These are phyloP conservation scores for Camelina neglecta DNA, from an alignment of 345 rosid species.

Conservation along the genomic window DNA sequence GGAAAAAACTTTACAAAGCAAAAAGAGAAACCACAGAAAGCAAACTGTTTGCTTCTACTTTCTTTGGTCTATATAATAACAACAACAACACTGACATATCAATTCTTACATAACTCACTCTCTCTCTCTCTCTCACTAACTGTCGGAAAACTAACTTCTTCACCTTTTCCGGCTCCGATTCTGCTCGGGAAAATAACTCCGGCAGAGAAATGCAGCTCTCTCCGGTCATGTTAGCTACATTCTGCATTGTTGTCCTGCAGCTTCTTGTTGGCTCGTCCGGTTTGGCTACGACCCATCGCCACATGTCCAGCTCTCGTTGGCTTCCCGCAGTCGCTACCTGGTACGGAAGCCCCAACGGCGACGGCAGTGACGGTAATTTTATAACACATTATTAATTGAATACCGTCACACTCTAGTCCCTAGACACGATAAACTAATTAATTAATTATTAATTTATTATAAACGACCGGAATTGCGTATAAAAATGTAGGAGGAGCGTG, in stretches of 20 bases:
- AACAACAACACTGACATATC: conserved; percentile 39
- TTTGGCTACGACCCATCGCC: not conserved
- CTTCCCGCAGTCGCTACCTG: conserved; percentile 93
- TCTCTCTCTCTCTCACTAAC: conserved; percentile 33
- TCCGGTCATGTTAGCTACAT: conserved; percentile 20
- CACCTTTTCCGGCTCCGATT: not conserved
- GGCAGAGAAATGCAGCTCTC: conserved; percentile 39
- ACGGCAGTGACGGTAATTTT: conserved; percentile 85
- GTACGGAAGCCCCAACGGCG: conserved; percentile 95
- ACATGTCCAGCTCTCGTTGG: conserved; percentile 61
- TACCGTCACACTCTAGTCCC: not conserved
- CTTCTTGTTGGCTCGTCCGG: conserved; percentile 24
- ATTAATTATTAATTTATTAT: not conserved
- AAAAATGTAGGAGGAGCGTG: conserved; percentile 83
- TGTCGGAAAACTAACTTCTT: conserved; percentile 38
- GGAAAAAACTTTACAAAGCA: not conserved
- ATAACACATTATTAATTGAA: not conserved
- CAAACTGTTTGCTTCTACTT: conserved; percentile 22
- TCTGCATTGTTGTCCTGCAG: conserved; percentile 33
- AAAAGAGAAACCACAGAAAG: conserved; percentile 38
- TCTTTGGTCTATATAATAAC: conserved; percentile 34
- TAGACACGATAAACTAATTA: too few relatives aligned
- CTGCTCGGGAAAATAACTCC: conserved; percentile 34
- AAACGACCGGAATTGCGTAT: not conserved
- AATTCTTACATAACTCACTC: conserved; percentile 31